Percentiles rank a stretch among this genome's conserved stretches.
Evolutionary conservation across 2,329 filamentous ascomycete species (phyloP).

Genomic region (Didymella segeticola): DNA sequence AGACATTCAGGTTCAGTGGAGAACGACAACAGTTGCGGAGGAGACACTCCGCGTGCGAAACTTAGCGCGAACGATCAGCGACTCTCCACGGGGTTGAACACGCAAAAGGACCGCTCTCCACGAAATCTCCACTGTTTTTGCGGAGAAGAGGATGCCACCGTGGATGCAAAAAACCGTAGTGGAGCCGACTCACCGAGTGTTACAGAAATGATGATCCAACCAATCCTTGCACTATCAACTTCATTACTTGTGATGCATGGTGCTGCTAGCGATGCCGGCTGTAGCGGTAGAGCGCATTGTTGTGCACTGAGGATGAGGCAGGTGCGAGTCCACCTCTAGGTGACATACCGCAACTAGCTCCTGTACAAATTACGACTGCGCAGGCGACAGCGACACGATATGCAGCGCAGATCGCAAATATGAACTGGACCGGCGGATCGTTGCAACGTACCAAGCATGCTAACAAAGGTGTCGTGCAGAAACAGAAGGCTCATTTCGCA

Average conservation of each 20-base stretch:
- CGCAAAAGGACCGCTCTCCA: constrained; percentile 20
- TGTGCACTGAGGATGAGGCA: background rate
- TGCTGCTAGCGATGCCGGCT: background rate
- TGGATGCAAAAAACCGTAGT: constrained; percentile 11
- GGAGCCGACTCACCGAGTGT: constrained; percentile 17
- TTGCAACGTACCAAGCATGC: constrained; percentile 49
- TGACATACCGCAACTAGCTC: background rate
- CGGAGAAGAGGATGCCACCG: constrained; percentile 13
- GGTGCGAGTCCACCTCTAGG: background rate
- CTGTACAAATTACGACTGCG: background rate
- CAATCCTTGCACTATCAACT: background rate
- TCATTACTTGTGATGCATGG: background rate
- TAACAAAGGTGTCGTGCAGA: constrained; percentile 45
- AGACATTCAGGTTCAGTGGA: background rate
- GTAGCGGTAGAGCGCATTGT: background rate
- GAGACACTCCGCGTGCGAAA: background rate
- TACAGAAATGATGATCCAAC: background rate
- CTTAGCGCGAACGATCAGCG: constrained; percentile 8
- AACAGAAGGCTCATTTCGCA: constrained; percentile 57
- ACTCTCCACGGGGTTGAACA: constrained; percentile 17
- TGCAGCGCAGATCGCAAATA: constrained; percentile 20
- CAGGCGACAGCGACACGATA: background rate
- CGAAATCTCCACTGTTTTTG: constrained; percentile 23
- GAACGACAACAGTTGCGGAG: background rate
- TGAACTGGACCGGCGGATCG: constrained; percentile 60